Evolutionary conservation across 306 rosid genomes (phyloP).

Genomic region (Trifolium dubium): DNA sequence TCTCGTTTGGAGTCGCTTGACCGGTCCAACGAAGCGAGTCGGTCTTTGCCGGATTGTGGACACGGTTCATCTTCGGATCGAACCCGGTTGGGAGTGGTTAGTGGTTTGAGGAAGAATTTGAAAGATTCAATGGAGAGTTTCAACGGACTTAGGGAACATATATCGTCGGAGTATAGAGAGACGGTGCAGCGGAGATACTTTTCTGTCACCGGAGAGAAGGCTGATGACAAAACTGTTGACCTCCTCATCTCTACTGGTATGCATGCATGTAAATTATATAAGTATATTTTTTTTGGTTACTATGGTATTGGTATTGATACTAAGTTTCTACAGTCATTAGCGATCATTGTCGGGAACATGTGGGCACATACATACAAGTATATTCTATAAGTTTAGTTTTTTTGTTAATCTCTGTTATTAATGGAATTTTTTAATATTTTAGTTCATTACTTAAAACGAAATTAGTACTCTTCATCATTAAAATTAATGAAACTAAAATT

Average conservation of each 20-base stretch:
- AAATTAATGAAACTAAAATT: too few species aligned
- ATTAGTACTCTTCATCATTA: too few species aligned
- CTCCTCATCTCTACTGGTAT: slow-evolving; percentile 85
- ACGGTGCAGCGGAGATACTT: slow-evolving; percentile 85
- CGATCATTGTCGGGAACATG: too few species aligned
- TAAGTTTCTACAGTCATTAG: too few species aligned
- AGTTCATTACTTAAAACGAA: too few species aligned
- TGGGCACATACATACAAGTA: too few species aligned
- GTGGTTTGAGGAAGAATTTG: slow-evolving; percentile 73
- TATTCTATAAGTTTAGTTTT: too few species aligned
- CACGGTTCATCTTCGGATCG: slow-evolving; percentile 87
- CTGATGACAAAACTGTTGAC: slow-evolving; percentile 79
- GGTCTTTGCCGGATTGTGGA: slow-evolving; percentile 63
- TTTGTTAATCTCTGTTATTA: too few species aligned
- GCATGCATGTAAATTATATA: too few species aligned
- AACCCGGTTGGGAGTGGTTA: slow-evolving; percentile 71
- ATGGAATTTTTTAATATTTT: too few species aligned
- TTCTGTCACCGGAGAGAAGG: slow-evolving; percentile 88
- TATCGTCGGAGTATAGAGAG: slow-evolving; percentile 80
- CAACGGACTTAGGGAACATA: slow-evolving; percentile 64
- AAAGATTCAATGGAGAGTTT: slow-evolving; percentile 84
- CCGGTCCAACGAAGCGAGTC: slow-evolving; percentile 70
- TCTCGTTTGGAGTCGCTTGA: slow-evolving; percentile 75
- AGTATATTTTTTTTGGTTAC: too few species aligned
- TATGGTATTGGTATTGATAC: too few species aligned